These are phyloP conservation scores for Przewalskia tangutica DNA, from an alignment of 257 asterid genomes.

Conservation along the genomic window DNA sequence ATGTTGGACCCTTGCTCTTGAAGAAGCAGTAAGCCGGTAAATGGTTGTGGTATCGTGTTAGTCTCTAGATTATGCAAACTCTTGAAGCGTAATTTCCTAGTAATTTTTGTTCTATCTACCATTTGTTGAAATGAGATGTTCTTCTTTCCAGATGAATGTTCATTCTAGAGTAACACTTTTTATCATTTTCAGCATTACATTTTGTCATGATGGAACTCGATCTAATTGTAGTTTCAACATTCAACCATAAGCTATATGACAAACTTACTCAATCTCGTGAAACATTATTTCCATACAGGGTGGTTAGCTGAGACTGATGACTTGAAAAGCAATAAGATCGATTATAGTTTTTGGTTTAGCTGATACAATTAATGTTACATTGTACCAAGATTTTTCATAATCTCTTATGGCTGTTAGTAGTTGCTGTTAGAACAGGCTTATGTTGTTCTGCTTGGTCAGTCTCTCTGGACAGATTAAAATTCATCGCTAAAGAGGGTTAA, in stretches of 20 bases:
- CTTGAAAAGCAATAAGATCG: background rate
- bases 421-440: background rate
- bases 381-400: background rate
- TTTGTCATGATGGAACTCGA: background rate
- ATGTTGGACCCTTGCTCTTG: conserved; percentile 86
- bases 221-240: background rate
- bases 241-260: background rate
- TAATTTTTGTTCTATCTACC: conserved; percentile 5
- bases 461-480: too few relatives aligned
- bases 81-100: conserved; percentile 21
- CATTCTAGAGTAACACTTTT: background rate
- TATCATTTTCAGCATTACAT: background rate
- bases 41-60: background rate
- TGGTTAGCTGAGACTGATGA: background rate
- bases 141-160: background rate
- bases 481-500: too few relatives aligned
- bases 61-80: conserved; percentile 15
- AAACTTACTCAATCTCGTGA: background rate
- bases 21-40: conserved; percentile 40
- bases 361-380: background rate
- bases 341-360: background rate
- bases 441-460: too few relatives aligned
- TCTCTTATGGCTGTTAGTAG: background rate
- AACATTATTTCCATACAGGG: background rate
- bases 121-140: background rate